phyloP scores from a whole-genome alignment of 768 basidiomycete genomes.

The Tephrocybe sp. region DNA sequence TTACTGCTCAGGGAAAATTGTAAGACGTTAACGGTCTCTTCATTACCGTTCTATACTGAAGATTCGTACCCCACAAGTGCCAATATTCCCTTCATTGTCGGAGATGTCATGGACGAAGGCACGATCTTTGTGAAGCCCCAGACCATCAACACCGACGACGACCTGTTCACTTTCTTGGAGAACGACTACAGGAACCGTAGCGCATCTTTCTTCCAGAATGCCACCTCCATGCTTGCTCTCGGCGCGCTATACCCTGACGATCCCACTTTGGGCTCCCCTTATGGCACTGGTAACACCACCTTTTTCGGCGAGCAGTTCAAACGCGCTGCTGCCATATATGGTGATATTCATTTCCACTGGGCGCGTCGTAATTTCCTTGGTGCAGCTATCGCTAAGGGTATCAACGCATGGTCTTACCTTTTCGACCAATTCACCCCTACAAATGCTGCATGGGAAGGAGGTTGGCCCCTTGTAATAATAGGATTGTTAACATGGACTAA shows the following conservation, averaged over 20 bases:
- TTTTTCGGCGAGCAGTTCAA: constrained; percentile 28
- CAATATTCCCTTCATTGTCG: constrained; percentile 19
- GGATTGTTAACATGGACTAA: too few species aligned
- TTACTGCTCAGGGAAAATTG: constrained; percentile 20
- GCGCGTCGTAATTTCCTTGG: constrained; percentile 18
- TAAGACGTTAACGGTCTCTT: background rate
- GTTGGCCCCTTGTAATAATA: background rate
- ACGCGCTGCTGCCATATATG: constrained; percentile 19
- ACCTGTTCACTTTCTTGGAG: constrained; percentile 20
- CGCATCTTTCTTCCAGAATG: constrained; percentile 19
- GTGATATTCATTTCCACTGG: constrained; percentile 22
- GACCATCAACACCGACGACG: constrained; percentile 12
- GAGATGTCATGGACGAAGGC: constrained; percentile 21
- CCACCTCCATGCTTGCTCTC: constrained; percentile 20
- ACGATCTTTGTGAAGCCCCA: constrained; percentile 21
- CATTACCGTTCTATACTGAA: background rate
- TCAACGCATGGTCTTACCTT: constrained; percentile 17
- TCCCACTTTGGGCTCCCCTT: constrained; percentile 43
- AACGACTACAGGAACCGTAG: constrained; percentile 21
- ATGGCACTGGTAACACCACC: constrained; percentile 39
- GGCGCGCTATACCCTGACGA: constrained; percentile 39
- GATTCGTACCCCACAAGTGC: constrained; percentile 16
- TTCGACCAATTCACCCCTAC: constrained; percentile 13
- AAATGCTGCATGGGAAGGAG: constrained; percentile 19
- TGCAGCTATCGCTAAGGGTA: constrained; percentile 7